These are phyloP conservation scores for Colletotrichum scovillei DNA, from an alignment of 2,329 filamentous ascomycete species.

Conservation along the genomic window DNA sequence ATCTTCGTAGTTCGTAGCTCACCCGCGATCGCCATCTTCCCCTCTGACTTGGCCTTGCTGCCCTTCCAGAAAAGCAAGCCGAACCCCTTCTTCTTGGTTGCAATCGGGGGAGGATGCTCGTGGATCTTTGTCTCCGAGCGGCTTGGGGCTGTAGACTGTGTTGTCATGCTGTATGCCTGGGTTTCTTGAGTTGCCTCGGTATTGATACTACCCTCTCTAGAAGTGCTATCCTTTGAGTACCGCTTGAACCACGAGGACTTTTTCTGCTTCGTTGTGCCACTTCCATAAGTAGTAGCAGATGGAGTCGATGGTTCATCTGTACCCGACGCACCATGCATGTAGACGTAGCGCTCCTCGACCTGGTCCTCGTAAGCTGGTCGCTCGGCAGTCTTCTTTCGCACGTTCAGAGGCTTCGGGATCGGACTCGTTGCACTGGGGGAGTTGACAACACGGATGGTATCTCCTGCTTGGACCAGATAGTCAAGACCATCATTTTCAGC, in stretches of 20 bases:
- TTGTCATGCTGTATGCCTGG: conserved; percentile 32
- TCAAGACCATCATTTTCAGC: conserved; percentile 53
- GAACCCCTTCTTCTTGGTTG: conserved; percentile 60
- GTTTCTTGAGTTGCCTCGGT: conserved; percentile 30
- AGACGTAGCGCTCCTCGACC: conserved; percentile 40
- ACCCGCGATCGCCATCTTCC: conserved; percentile 59
- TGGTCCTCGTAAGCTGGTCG: background rate
- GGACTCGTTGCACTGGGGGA: conserved; percentile 54
- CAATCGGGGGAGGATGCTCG: conserved; percentile 7
- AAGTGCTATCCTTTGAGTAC: conserved; percentile 51
- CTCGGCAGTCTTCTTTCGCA: conserved; percentile 51
- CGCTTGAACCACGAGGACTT: conserved; percentile 65
- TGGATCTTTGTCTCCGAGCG: conserved; percentile 14
- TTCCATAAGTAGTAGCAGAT: conserved; percentile 35
- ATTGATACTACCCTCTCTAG: conserved; percentile 34
- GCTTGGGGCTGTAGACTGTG: conserved; percentile 33
- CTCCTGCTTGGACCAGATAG: conserved; percentile 58
- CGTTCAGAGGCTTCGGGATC: conserved; percentile 53
- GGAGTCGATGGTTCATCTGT: conserved; percentile 37
- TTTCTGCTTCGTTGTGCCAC: conserved; percentile 52
- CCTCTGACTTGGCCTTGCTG: conserved; percentile 53
- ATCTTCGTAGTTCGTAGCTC: conserved; percentile 37
- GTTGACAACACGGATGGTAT: conserved; percentile 67
- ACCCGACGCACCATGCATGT: conserved; percentile 38
- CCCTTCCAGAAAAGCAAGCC: conserved; percentile 67